phyloP scores from a whole-genome alignment of 2,329 filamentous ascomycete genomes.

The Colletotrichum higginsianum region DNA sequence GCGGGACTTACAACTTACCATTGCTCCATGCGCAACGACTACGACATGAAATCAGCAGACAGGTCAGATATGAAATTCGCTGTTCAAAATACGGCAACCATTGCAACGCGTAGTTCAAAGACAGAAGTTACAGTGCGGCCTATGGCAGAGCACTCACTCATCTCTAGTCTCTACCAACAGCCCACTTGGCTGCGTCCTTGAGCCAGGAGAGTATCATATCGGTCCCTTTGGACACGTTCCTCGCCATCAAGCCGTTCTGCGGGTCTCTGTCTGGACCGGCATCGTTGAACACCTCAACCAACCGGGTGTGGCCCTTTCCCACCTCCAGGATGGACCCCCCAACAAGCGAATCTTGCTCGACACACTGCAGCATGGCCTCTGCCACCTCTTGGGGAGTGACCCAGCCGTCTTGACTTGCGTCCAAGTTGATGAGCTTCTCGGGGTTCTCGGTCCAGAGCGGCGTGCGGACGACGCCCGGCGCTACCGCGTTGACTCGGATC shows the following conservation, averaged over 20 bases:
- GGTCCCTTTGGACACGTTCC: constrained; percentile 48
- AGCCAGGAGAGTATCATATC: constrained; percentile 49
- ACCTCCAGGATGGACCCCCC: constrained; percentile 62
- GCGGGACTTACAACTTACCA: no score
- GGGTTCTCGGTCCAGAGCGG: constrained; percentile 62
- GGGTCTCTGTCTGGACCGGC: constrained; percentile 54
- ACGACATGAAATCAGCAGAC: no score
- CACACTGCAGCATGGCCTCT: constrained; percentile 58
- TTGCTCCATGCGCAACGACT: no score
- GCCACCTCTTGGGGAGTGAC: constrained; percentile 60
- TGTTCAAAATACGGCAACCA: no score
- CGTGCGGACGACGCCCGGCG: constrained; percentile 61
- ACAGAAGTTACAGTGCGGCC: neutral
- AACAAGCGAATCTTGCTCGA: constrained; percentile 51
- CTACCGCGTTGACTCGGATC: constrained; percentile 59
- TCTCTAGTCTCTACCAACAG: constrained; percentile 21
- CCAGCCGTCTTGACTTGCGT: constrained; percentile 55
- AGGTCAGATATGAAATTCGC: no score
- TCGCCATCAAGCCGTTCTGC: constrained; percentile 48
- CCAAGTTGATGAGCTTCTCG: constrained; percentile 58
- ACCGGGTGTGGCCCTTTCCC: constrained; percentile 49
- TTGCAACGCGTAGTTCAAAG: no score
- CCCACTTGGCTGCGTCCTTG: constrained; percentile 47
- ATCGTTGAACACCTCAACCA: constrained; percentile 55
- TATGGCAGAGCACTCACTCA: no score